A percentile compares a stretch with the other conserved stretches of the same genome.
Evolutionary conservation across 2,329 filamentous ascomycete species (phyloP).

Genomic region (Leptodontidium sp.): DNA sequence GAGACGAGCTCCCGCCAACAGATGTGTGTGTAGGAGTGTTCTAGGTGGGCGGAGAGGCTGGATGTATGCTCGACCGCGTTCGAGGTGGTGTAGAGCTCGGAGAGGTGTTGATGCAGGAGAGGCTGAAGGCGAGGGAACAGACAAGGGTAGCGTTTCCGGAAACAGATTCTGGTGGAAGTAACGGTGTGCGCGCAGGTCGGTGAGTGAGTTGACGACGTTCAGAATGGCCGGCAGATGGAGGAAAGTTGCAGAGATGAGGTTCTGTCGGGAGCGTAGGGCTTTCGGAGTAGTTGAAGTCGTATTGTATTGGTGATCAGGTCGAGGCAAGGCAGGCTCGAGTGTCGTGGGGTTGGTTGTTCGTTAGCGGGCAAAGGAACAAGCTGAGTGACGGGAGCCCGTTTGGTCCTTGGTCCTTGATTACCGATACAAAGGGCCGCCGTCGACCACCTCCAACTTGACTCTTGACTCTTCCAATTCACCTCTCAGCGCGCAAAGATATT

Average conservation of each 20-base stretch:
- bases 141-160: slow-evolving; percentile 38
- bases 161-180: slow-evolving; percentile 34
- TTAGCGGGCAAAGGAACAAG: slow-evolving; percentile 25
- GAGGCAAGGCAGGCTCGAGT: slow-evolving; percentile 27
- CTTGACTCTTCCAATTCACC: neutral
- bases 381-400: slow-evolving; percentile 14
- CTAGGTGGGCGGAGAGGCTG: slow-evolving; percentile 26
- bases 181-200: slow-evolving; percentile 34
- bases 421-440: slow-evolving; percentile 22
- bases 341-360: slow-evolving; percentile 36
- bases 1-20: slow-evolving; percentile 43
- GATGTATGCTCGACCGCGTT: slow-evolving; percentile 39
- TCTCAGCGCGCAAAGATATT: neutral
- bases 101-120: slow-evolving; percentile 33
- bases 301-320: slow-evolving; percentile 24
- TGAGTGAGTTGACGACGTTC: slow-evolving; percentile 4
- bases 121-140: slow-evolving; percentile 37
- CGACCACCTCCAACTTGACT: neutral
- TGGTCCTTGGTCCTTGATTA: slow-evolving; percentile 19
- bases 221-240: slow-evolving; percentile 24
- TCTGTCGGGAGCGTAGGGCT: slow-evolving; percentile 5
- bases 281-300: slow-evolving; percentile 18
- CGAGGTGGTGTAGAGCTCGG: slow-evolving; percentile 31
- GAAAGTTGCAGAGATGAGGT: slow-evolving; percentile 16
- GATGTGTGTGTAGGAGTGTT: slow-evolving; percentile 21